A percentile compares a stretch with the other conserved stretches of the same genome.
Evolutionary conservation across 768 basidiomycete species (phyloP).

Genomic region (Russula foetens): DNA sequence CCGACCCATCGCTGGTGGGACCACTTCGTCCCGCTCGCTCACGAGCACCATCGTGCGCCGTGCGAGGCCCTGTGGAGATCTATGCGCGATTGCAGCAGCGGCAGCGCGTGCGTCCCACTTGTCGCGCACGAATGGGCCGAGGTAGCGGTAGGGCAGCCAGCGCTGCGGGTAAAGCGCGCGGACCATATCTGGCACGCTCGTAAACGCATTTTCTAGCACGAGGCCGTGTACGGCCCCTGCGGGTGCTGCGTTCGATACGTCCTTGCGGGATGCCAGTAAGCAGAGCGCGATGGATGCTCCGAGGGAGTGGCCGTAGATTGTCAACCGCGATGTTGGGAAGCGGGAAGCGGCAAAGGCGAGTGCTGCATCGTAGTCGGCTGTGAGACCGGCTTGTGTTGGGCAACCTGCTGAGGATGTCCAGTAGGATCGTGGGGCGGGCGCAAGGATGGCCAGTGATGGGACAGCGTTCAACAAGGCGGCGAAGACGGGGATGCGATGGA

Average conservation of each 20-base stretch:
- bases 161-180: constrained; percentile 37
- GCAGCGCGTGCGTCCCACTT: constrained; percentile 38
- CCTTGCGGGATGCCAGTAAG: constrained; percentile 26
- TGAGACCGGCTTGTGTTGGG: constrained; percentile 34
- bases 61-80: constrained; percentile 18
- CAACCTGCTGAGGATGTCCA: constrained; percentile 37
- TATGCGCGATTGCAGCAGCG: constrained; percentile 12
- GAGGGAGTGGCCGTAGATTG: constrained; percentile 42
- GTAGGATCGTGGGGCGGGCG: constrained; percentile 41
- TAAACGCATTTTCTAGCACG: constrained; percentile 44
- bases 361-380: constrained; percentile 33
- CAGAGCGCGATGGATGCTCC: constrained; percentile 39
- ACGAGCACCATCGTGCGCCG: constrained; percentile 29
- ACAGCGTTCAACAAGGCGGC: constrained; percentile 24
- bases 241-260: neutral
- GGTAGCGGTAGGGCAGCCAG: constrained; percentile 43
- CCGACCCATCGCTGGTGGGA: constrained; percentile 33
- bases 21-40: constrained; percentile 41
- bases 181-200: constrained; percentile 41
- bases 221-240: constrained; percentile 27
- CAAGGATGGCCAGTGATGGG: constrained; percentile 26
- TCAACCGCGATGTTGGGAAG: constrained; percentile 29
- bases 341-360: constrained; percentile 27
- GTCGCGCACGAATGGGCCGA: constrained; percentile 38
- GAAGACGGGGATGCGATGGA: constrained; percentile 39